These are phyloP conservation scores for Fraxinus platypoda DNA, from an alignment of 305 asterid species.

Conservation along the genomic window DNA sequence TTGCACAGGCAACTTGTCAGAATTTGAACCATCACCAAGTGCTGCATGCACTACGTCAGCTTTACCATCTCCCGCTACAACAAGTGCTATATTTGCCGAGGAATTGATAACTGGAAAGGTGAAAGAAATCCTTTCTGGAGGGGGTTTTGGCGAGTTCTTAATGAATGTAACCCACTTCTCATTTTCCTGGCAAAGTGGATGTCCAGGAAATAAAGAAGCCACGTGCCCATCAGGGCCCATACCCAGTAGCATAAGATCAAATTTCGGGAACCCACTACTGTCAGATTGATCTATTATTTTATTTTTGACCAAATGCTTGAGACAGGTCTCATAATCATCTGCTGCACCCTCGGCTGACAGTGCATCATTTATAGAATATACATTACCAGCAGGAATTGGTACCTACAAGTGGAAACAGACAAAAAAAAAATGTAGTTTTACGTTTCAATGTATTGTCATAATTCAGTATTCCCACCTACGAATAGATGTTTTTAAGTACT, in stretches of 20 bases:
- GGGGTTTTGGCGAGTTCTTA: conserved; percentile 52
- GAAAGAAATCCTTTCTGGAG: conserved; percentile 46
- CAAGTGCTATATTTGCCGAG: conserved; percentile 43
- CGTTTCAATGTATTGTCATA: background rate
- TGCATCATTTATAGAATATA: conserved; percentile 69
- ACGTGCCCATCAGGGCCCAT: conserved; percentile 55
- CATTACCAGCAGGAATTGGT: conserved; percentile 63
- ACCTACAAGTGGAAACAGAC: conserved; percentile 38
- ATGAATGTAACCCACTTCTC: conserved; percentile 55
- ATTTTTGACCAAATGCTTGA: conserved; percentile 26
- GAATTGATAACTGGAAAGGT: conserved; percentile 56
- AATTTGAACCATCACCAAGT: conserved; percentile 26
- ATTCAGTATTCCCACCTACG: background rate
- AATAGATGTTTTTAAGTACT: background rate
- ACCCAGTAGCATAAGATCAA: conserved; percentile 49
- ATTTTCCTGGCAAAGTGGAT: conserved; percentile 38
- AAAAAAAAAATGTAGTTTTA: background rate
- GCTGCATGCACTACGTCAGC: conserved; percentile 33
- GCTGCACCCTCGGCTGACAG: conserved; percentile 48
- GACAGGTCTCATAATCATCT: conserved; percentile 39
- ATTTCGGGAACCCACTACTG: conserved; percentile 36
- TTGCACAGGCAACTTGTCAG: conserved; percentile 49
- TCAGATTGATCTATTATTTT: conserved; percentile 24
- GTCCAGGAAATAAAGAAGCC: conserved; percentile 53
- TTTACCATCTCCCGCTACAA: conserved; percentile 36